Evolutionary conservation across 1,284 basidiomycete genomes (phyloP), one percentile per base, ranked within the genome.

Genomic region (Cryptococcus maquisensis): DNA sequence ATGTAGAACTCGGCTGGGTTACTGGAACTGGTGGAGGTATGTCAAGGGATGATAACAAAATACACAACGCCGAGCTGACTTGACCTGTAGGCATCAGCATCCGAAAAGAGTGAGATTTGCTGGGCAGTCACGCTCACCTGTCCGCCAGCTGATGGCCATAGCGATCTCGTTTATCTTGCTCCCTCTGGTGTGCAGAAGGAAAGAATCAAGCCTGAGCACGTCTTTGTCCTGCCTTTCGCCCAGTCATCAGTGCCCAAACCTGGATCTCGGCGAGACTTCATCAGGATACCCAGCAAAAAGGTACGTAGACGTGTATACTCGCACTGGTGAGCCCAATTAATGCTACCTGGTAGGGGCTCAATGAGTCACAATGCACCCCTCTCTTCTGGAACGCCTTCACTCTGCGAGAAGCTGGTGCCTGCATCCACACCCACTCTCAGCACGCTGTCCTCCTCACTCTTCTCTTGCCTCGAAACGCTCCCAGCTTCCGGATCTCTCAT

Each of bases 361-460:
- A 86, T 64, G 87, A 90, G 67, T 87, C 85, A 1, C 86, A 86
- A 1, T 90, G 88, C 72, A 91, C 89, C 0, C 90, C 89, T 7
- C 77, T 92, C n/a, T 92, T 92, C 78, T 91, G 87, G 87, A 90
- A 90, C 68, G 88, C 89, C 3, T 92, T 90, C 70, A 85, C 86
- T 28, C 74, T 86, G 64, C 79, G 88, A 20, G 78, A 82, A 49
- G 88, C 88, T 3, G 86, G 86, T 1, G 86, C 87, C 47, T 91
- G 88, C 65, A 90, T 92, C 57, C 90, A 92, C 69, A 91, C 89
- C 0, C 90, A 92, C 70, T 87, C 85, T 1, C 90, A 91, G 69
- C 81, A 89, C 69, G 88, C 87, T 24, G 90, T 92, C 38, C 87
- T 91, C 83, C 85, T 86, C 4, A 91, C 88, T 0, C 74, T 92